Base-by-base conservation (phyloP, 2,329 filamentous ascomycete genomes). In the Verticillium zaregamsianum region DNA sequence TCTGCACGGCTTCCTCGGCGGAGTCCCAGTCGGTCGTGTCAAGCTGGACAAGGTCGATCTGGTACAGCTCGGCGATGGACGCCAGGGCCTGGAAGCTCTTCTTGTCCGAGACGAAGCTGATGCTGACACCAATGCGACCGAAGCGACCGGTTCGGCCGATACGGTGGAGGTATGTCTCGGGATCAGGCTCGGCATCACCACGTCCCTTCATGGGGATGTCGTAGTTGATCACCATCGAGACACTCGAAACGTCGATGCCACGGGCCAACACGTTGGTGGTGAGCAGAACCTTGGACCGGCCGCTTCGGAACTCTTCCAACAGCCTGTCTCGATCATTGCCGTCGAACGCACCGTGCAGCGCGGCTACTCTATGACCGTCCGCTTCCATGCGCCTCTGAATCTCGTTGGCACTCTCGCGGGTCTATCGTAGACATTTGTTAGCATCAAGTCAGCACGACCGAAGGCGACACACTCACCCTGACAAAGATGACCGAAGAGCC, bases 141-240 rank as follows among this genome's bases (percentile, higher is more conserved):
- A 99, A 99, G 67, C 95, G 91, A 66, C 95, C 95, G 15, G 95
- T 99, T 72, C 95, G 92, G 64, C 95, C 95, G 69, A 99, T 99
- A 73, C 95, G 91, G 82, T 99, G 95, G 57, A 99, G 89, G 73
- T 99, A 99, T 1, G 95, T 99, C 80, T 98, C 93, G 56, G 88
- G 88, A 72, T 99, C 95, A 15, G 94, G 90, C 76, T 95, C 91
- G 32, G 83, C 83, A 68, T 98, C 93, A 20, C 90, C 87, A 35
- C 84, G 78, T 49, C 90, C 88, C 71, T 90, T 89, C 81, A 90
- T 90, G 28, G 90, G 90, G 62, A 92, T 90, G 68, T 92, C 90
- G 77, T 99, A 99, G 81, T 99, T 99, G 82, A 99, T 93, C 60
- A 99, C 95, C 89, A 99, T 95, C 11, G 93, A 97, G 15, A 99